Conservation (phyloP, 2,329 filamentous ascomycete species). For the Trichoderma hamatum region DNA sequence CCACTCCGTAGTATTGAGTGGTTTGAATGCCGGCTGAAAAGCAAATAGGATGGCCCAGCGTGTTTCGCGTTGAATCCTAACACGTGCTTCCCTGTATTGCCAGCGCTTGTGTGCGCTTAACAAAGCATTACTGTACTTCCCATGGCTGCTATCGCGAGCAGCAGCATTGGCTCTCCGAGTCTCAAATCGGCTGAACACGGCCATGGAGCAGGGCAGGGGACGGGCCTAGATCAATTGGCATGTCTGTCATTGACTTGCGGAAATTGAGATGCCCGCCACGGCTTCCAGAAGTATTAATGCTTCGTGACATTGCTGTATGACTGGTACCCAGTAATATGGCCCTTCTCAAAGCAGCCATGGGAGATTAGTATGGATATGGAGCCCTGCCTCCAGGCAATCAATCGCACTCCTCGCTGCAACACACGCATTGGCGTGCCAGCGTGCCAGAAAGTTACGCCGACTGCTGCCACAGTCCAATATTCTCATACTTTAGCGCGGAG, state of each 20-base stretch:
- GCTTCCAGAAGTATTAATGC: not conserved
- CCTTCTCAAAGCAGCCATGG: constrained; percentile 2
- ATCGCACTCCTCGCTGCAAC: constrained; percentile 22
- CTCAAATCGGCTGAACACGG: constrained; percentile 15
- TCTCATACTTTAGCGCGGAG: constrained; percentile 22
- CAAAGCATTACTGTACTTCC: not conserved
- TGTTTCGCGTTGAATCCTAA: not conserved
- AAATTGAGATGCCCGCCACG: constrained; percentile 5
- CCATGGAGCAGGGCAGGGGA: constrained; percentile 1
- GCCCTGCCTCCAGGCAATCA: constrained; percentile 14
- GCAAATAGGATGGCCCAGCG: not conserved
- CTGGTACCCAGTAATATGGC: not conserved
- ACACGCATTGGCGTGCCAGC: constrained; percentile 22
- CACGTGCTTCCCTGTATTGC: not conserved
- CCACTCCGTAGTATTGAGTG: not conserved
- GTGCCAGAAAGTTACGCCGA: constrained; percentile 27
- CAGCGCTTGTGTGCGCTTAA: not conserved
- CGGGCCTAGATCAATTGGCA: not conserved
- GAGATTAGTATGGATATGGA: constrained; percentile 2
- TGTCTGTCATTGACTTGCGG: not conserved
- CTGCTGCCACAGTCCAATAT: constrained; percentile 12
- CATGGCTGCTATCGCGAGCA: not conserved
- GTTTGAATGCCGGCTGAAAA: not conserved
- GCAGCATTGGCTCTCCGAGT: constrained; percentile 3
- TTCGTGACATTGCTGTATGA: not conserved